These are phyloP conservation scores for Physaria fendleri DNA, from an alignment of 345 rosid genomes.

Conservation along the genomic window DNA sequence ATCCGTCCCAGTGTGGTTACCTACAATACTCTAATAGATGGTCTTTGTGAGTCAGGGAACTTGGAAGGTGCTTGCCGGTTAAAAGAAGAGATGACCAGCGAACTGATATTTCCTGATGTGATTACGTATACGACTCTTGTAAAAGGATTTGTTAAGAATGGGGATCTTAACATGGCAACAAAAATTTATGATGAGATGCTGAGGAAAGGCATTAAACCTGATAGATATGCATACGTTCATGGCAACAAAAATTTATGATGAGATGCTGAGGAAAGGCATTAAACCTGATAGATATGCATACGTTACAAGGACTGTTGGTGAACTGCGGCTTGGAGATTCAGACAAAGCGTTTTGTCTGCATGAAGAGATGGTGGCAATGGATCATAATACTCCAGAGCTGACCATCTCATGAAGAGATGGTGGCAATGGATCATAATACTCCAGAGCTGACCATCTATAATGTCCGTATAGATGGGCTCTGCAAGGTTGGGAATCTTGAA, in stretches of 20 bases:
- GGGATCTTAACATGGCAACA: constrained; percentile 42
- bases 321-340: constrained; percentile 46
- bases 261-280: constrained; percentile 53
- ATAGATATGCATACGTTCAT: too few species aligned
- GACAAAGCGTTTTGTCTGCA: constrained; percentile 43
- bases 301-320: constrained; percentile 46
- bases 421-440: constrained; percentile 33
- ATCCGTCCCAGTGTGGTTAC: constrained; percentile 46
- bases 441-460: constrained; percentile 54
- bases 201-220: constrained; percentile 47
- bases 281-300: constrained; percentile 48
- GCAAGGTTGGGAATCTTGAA: constrained; percentile 41
- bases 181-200: constrained; percentile 53
- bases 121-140: constrained; percentile 59
- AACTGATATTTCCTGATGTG: constrained; percentile 51
- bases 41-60: constrained; percentile 56
- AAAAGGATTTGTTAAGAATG: constrained; percentile 47
- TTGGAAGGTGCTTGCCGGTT: constrained; percentile 46
- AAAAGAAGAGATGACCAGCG: constrained; percentile 52
- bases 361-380: constrained; percentile 53
- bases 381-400: constrained; percentile 41
- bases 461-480: constrained; percentile 46
- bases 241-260: constrained; percentile 45
- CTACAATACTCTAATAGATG: constrained; percentile 59
- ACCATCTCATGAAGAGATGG: constrained; percentile 49